These are phyloP conservation scores for Myxozyma melibiosi DNA, from an alignment of 805 yeast species.

Conservation along the genomic window DNA sequence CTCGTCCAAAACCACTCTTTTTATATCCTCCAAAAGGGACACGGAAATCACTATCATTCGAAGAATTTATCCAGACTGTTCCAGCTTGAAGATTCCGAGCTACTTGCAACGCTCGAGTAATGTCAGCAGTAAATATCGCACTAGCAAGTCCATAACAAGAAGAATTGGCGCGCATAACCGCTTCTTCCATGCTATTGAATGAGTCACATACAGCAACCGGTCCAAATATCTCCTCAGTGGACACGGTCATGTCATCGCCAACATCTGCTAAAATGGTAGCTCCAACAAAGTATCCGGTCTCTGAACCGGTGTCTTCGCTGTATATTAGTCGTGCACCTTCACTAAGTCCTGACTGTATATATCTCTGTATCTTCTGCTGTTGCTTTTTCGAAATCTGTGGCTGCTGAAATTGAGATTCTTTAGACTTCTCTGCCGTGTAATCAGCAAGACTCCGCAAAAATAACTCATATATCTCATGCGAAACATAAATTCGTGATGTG, in stretches of 20 bases:
- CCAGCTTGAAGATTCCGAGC: slow-evolving; percentile 67
- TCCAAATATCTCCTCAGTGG: slow-evolving; percentile 83
- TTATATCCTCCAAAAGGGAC: slow-evolving; percentile 95
- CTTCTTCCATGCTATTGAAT: slow-evolving; percentile 70
- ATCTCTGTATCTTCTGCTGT: slow-evolving; percentile 70
- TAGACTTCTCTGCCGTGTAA: slow-evolving; percentile 49
- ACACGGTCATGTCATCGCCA: slow-evolving; percentile 62
- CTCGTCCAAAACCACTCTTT: slow-evolving; percentile 90
- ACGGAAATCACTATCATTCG: slow-evolving; percentile 76
- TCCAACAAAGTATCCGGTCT: slow-evolving; percentile 55
- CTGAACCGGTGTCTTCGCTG: slow-evolving; percentile 63
- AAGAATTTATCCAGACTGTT: slow-evolving; percentile 68
- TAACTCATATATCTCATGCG: slow-evolving; percentile 77
- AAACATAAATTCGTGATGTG: slow-evolving; percentile 86
- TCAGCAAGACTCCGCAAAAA: slow-evolving; percentile 59
- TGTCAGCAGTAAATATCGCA: slow-evolving; percentile 71
- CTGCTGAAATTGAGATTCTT: slow-evolving; percentile 72
- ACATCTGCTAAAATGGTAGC: slow-evolving; percentile 81
- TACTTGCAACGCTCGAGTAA: slow-evolving; percentile 64
- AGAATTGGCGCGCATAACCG: slow-evolving; percentile 66
- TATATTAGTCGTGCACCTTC: slow-evolving; percentile 82
- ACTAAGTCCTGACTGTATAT: slow-evolving; percentile 70
- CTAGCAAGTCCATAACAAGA: slow-evolving; percentile 81
- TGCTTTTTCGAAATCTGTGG: slow-evolving; percentile 85
- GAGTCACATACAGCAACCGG: slow-evolving; percentile 75